Conservation (phyloP, 768 basidiomycete genomes). For the Tylopilus felleus region DNA sequence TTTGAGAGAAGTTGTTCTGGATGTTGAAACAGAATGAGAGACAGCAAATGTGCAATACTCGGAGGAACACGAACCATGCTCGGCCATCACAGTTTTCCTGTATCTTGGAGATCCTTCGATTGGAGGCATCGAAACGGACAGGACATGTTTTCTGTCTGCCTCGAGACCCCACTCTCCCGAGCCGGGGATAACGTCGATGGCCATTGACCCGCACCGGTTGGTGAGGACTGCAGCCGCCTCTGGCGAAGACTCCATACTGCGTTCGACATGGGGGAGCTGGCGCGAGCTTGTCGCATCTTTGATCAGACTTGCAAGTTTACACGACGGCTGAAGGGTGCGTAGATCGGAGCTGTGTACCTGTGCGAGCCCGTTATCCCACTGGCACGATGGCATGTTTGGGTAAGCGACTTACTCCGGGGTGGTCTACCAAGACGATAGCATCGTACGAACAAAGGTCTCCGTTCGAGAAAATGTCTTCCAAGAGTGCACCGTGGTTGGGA, state of each 20-base stretch:
- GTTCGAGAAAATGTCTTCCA: conserved; percentile 43
- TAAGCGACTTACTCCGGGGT: conserved; percentile 58
- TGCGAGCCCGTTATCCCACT: conserved; percentile 1
- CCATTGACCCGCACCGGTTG: conserved; percentile 49
- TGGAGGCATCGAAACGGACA: conserved; percentile 53
- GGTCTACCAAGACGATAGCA: conserved; percentile 64
- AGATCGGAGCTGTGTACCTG: conserved; percentile 80
- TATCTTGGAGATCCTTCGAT: conserved; percentile 40
- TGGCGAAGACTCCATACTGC: conserved; percentile 26
- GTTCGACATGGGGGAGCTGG: conserved; percentile 59
- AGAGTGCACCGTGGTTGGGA: conserved; percentile 32
- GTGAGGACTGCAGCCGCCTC: conserved; percentile 45
- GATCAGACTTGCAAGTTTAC: conserved; percentile 46
- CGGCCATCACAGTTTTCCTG: conserved; percentile 47
- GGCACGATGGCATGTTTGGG: neutral
- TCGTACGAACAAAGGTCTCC: conserved; percentile 60
- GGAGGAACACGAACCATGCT: conserved; percentile 47
- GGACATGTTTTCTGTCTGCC: conserved; percentile 47
- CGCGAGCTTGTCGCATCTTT: conserved; percentile 49
- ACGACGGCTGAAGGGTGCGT: conserved; percentile 51
- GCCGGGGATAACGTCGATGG: conserved; percentile 42
- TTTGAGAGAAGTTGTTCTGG: conserved; percentile 45
- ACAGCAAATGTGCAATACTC: neutral
- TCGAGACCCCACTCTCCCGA: conserved; percentile 35
- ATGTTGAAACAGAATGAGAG: neutral